Evolutionary conservation across 495 filamentous ascomycete species (phyloP).

Genomic region (Rostrohypoxylon terebratum): DNA sequence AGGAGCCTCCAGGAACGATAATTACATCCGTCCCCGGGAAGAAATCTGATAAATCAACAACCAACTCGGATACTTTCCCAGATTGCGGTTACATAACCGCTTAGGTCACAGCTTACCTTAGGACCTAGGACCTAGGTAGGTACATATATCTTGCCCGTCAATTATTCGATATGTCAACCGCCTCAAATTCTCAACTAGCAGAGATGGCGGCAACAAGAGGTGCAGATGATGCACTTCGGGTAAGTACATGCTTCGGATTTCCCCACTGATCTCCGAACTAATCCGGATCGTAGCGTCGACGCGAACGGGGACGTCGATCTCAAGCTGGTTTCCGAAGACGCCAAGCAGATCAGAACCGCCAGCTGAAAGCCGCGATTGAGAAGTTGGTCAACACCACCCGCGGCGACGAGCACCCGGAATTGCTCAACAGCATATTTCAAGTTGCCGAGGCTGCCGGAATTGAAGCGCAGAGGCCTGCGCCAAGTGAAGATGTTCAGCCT

Average conservation of each 20-base stretch:
- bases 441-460: constrained; percentile 29
- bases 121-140: no score
- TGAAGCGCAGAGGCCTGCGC: constrained; percentile 14
- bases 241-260: constrained; percentile 2
- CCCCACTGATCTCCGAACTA: constrained; percentile 10
- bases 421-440: constrained; percentile 29
- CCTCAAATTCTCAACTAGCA: neutral
- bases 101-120: neutral
- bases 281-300: constrained; percentile 26
- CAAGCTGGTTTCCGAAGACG: constrained; percentile 34
- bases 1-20: neutral
- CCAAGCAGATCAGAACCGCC: constrained; percentile 30
- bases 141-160: neutral
- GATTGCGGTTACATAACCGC: constrained; percentile 19
- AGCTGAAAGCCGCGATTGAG: constrained; percentile 29
- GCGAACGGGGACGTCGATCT: constrained; percentile 31
- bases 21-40: neutral
- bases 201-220: constrained; percentile 2
- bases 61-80: neutral
- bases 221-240: constrained; percentile 23
- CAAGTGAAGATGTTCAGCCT: neutral
- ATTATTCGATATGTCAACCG: neutral
- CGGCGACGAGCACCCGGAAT: constrained; percentile 28
- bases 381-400: constrained; percentile 24
- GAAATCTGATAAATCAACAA: constrained; percentile 10